Base-by-base conservation (phyloP, 371 early-diverging fungal genomes). In the Capniomyces stellatus region DNA sequence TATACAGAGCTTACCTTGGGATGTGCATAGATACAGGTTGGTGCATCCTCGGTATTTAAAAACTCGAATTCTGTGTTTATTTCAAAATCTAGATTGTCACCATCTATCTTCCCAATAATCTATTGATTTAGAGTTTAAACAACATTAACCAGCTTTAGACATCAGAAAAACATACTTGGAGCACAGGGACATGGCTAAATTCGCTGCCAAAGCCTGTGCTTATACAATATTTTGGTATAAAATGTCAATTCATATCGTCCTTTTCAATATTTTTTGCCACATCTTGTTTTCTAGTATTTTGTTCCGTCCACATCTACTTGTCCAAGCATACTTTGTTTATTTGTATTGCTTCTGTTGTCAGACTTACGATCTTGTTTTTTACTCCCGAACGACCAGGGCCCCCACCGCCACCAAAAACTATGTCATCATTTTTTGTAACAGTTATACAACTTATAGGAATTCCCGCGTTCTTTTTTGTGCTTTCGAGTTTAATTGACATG, bases 371-470 rank as follows among this genome's bases (percentile, higher is more conserved):
- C 58, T 75, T 81, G 60, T 84, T 84, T 46, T 75, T 74, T 27
- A 84, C 79, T 27, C 85, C 85, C 3, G 74, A 71, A 13, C 77
- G 73, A 2, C 78, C 73, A 2, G 75, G 60, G 3, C 85, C 85
- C 29, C 85, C 85, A 24, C 85, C 85, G 8, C 82, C 85, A 23
- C 75, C 78, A 4, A 82, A 54, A 19, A 83, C 58, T 0, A 84
- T 55, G 47, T 80, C 71, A 60, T 76, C 74, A 22, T 61, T 55
- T 29, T 56, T 44, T 1, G 81, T 75, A 42, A 84, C 74, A 0
- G 71, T 75, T 44, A 79, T 69, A 24, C 78, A 77, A 59, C 69
- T 78, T 24, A 83, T 64, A 28, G 84, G 84, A 24, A 80, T 70
- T 24, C 77, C 82, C 39, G 73, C 70, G 23, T 59, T 54, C 43